Base-by-base conservation (phyloP, 2,329 filamentous ascomycete species). In the Alternaria ethzedia region DNA sequence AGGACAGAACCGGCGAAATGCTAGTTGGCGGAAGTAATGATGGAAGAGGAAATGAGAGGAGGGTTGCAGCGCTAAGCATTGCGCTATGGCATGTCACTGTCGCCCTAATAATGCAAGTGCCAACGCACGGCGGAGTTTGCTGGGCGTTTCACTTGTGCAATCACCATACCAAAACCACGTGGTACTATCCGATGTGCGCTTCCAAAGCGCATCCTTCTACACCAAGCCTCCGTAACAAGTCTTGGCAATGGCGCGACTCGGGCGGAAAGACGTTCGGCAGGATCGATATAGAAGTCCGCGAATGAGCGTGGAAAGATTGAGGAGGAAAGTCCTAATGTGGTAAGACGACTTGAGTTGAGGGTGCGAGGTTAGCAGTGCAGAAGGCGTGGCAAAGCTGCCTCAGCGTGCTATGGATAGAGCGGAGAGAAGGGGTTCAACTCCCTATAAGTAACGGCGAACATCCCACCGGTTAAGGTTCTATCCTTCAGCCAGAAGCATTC, bases 61-160 rank as follows among this genome's bases (percentile, higher is more conserved):
- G 41, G 45, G 20, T 26, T 23, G 15, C 51, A 30, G 51, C 54
- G 50, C 63, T 68, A 66, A 69, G 68, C 66, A 64, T 51, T 70
- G 59, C 56, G 32, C 50, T 59, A 58, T 32, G 55, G 54, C 46
- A 56, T 17, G 17, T 45, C 28, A 41, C 30, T 36, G 61, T 49
- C 8, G 21, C 32, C 28, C 46, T 21, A 68, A 52, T 41, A 13
- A 58, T 44, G 49, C 49, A 58, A 62, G 54, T 30, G 15, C 47
- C 46, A 51, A 43, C 45, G 41, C 30, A 58, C 6, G 21, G 57
- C 54, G 59, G 65, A 60, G 47, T 25, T 41, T 52, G 62, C 62
- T 63, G 57, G 59, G 44, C 30, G 67, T 70, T 67, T 71, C 65
- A 67, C 17, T 23, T 56, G 46, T 30, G 59, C 26, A n/a, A 63